Base-by-base conservation (phyloP, 306 rosid species). In the Inga leiocalycina region DNA sequence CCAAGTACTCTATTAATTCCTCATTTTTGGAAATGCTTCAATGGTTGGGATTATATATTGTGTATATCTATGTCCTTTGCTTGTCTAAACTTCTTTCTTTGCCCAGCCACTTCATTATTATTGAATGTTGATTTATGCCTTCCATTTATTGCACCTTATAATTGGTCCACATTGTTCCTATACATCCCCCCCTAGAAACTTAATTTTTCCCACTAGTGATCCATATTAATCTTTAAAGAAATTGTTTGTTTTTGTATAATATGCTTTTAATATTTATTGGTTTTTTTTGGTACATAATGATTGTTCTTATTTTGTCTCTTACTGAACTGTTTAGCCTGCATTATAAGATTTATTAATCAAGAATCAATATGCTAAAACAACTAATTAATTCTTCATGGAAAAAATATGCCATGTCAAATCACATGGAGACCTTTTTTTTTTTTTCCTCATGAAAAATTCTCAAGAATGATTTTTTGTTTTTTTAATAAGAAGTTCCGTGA, bases 31-130 rank as follows among this genome's bases (percentile, higher is more conserved):
- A 49, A 78, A 49, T 74, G 27, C 45, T 44, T 80, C 71, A 19
- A 76, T 17, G 82, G 69, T 78, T 82, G 67, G 30, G 71, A 80
- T 10, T 32, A 43, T 32, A 43, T n/a, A 16, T 4, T 49, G 24
- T 17, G 19, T 48, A 8, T n/a, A 5, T 54, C 5, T 4, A 27
- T 64, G 15, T 35, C 1, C n/a, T 35, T 16, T 6, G 45, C 27
- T 66, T 66, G 17, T 15, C 2, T 65, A 14, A 65, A 16, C 20
- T n/a, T 13, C 20, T 6, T 24, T 59, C 16, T 62, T 4, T 6
- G 39, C 37, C 69, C 35, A 27, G 12, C 8, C 69, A 62, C 34
- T 24, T 62, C 35, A 62, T 12, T 62, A 27, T 24, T 62, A 62
- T 17, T 24, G 37, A 27, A 62, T 2, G 6, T 8, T 7, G 27